Evolutionary conservation across 441 rosid species (phyloP).

Genomic region (Lepidium campestre): DNA sequence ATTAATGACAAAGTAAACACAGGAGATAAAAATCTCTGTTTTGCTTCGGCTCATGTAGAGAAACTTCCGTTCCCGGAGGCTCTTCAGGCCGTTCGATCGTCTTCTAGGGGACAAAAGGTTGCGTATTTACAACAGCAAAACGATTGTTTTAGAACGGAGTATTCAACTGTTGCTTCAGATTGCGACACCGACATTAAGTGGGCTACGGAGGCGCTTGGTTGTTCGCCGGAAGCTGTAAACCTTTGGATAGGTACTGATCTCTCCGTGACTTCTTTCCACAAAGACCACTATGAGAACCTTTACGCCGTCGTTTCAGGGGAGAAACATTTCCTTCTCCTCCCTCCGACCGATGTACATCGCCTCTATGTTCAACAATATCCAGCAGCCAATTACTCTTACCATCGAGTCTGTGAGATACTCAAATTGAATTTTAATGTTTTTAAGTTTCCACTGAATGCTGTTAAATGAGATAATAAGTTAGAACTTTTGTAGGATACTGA

Average conservation of each 20-base stretch:
- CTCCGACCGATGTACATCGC: constrained; percentile 85
- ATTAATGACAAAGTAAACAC: neutral
- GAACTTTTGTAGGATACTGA: constrained; percentile 38
- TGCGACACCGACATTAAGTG: constrained; percentile 60
- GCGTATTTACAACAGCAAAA: constrained; percentile 81
- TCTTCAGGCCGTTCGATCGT: constrained; percentile 35
- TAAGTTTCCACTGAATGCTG: neutral
- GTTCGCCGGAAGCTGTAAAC: constrained; percentile 80
- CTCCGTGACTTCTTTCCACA: constrained; percentile 76
- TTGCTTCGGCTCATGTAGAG: constrained; percentile 69
- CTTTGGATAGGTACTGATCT: constrained; percentile 75
- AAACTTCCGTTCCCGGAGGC: constrained; percentile 55
- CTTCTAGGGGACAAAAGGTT: constrained; percentile 27
- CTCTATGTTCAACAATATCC: constrained; percentile 63
- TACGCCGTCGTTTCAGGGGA: constrained; percentile 79
- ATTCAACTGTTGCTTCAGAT: constrained; percentile 41
- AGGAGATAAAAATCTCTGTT: constrained; percentile 36
- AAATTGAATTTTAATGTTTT: constrained; percentile 18
- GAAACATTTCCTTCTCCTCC: constrained; percentile 77
- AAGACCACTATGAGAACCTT: constrained; percentile 87
- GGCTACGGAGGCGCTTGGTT: constrained; percentile 77
- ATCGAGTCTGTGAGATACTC: constrained; percentile 24
- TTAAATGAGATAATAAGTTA: constrained; percentile 13
- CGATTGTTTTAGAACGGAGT: constrained; percentile 73
- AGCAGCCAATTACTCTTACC: constrained; percentile 52